phyloP scores from a whole-genome alignment of 2,329 filamentous ascomycete genomes.

The Pseudonectria buxi region DNA sequence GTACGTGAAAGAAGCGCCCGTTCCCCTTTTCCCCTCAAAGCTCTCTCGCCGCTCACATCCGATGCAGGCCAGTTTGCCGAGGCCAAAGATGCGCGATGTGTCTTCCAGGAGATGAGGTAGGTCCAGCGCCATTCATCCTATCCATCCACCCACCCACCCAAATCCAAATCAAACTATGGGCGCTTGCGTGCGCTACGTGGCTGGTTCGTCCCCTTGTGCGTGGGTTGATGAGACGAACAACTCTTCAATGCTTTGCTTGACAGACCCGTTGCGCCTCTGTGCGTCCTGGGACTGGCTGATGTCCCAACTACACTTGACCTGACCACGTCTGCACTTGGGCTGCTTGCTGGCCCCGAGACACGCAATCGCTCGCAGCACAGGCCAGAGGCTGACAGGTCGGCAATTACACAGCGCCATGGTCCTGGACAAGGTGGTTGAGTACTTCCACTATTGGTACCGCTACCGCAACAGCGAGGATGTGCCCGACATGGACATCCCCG shows the following conservation, averaged over 20 bases:
- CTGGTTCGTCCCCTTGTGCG: constrained; percentile 4
- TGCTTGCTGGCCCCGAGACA: not conserved
- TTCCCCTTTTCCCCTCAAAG: constrained; percentile 1
- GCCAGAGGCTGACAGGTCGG: constrained; percentile 18
- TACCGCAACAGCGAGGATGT: constrained; percentile 64
- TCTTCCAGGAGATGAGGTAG: constrained; percentile 68
- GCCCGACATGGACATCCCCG: constrained; percentile 73
- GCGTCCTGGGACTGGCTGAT: constrained; percentile 41
- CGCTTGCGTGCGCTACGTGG: constrained; percentile 6
- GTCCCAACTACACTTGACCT: constrained; percentile 59
- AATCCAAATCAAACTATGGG: too few relatives aligned
- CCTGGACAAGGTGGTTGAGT: constrained; percentile 75
- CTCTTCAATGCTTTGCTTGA: constrained; percentile 41
- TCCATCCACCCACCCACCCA: too few relatives aligned
- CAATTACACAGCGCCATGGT: constrained; percentile 53
- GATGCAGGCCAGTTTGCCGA: constrained; percentile 57
- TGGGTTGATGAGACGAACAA: constrained; percentile 30
- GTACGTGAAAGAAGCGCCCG: constrained; percentile 35
- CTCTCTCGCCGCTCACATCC: constrained; percentile 11
- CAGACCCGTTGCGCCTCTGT: constrained; percentile 32
- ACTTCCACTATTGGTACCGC: constrained; percentile 76
- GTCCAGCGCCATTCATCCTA: constrained; percentile 26
- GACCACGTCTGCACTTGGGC: constrained; percentile 28
- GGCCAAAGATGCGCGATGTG: constrained; percentile 55
- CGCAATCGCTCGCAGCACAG: constrained; percentile 4